Base-by-base conservation (phyloP, 106 monocot species). In the Narthecium ossifragum region DNA sequence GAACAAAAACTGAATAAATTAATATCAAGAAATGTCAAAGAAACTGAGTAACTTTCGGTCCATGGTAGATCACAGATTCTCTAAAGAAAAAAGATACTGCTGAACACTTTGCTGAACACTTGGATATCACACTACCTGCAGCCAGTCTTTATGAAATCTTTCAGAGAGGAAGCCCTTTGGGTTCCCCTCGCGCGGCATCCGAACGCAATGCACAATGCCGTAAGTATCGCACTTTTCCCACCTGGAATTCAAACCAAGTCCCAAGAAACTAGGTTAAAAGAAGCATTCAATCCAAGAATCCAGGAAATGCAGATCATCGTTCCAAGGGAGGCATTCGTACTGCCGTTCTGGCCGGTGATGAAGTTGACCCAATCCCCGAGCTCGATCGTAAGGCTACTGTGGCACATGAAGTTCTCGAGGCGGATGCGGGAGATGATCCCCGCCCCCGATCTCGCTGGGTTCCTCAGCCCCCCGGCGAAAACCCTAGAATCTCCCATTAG, bases 351-450 rank as follows among this genome's bases (percentile, higher is more conserved):
- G 41, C 94, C 94, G 37, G 94, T 96, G 73, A 96, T 76, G 80
- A 96, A 96, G 73, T 96, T 96, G 51, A 90, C 94, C 65, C 78
- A 74, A 23, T 80, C 75, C 4, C 86, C 90, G 34, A 96, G 57
- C 66, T 83, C 86, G 60, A 90, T 86, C 45, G 80, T 65, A 51
- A 96, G 74, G 69, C 80, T 81, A 57, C 70, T 75, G 58, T 96
- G 94, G 68, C 94, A 96, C 90, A 90, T 96, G 61, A 96, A 96
- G 51, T 96, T 96, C 90, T 96, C 94, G 53, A 96, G 61, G 8
- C 80, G 76, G 66, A 96, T 96, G 48, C 73, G 69, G 17, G 72
- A 68, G 18, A 96, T 75, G 67, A 78, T 81, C 61, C 94, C 93
- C 22, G 93, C 82, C 23, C 53, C 60, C 49, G 69, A 58, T 24